Evolutionary conservation across 1,139 yeast genomes (phyloP), one percentile per base, ranked within the genome.

Genomic region (Candida sanyaensis): DNA sequence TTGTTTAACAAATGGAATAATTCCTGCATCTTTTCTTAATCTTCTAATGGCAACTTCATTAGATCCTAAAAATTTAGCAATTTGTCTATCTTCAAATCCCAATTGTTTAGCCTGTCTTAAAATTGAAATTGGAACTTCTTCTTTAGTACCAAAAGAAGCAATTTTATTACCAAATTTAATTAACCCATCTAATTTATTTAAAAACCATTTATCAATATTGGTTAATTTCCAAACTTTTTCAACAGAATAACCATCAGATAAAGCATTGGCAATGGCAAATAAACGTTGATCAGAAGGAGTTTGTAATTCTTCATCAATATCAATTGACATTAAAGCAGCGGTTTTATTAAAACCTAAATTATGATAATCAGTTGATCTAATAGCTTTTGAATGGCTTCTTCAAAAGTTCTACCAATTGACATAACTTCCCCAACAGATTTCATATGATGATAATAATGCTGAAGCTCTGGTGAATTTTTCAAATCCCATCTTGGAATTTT

Each of bases 401-500:
- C 99, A 65, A 92, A 93, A 60, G 84, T 93, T 74, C 99, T 86
- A 63, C 99, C 99, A 65, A 93, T 93, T 48, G 97, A 96, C 99
- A 93, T 93, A 52, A 93, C 99, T 73, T 93, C 99, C 69, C 99
- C 99, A 50, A 93, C 99, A 42, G 98, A 92, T 73, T 93, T 93
- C 99, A 93, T 93, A 44, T 28, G 97, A 89, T 13, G 48, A 45
- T 39, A 51, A 48, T 32, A 48, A 48, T 8, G 51, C 41, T 28
- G 48, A 44, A 34, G 49, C 54, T 37, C 49, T 48, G 26, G 49
- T 48, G 78, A 93, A 93, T 77, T 93, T 93, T 93, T 75, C 69
- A 93, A 78, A 77, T 93, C 99, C 99, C 99, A 93, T 73, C 97
- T 85, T 61, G 99, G 99, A 62, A 93, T 91, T 79, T 93, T 93